These are phyloP conservation scores for Yarrowia phangngaensis DNA, from an alignment of 805 yeast species.

Conservation along the genomic window DNA sequence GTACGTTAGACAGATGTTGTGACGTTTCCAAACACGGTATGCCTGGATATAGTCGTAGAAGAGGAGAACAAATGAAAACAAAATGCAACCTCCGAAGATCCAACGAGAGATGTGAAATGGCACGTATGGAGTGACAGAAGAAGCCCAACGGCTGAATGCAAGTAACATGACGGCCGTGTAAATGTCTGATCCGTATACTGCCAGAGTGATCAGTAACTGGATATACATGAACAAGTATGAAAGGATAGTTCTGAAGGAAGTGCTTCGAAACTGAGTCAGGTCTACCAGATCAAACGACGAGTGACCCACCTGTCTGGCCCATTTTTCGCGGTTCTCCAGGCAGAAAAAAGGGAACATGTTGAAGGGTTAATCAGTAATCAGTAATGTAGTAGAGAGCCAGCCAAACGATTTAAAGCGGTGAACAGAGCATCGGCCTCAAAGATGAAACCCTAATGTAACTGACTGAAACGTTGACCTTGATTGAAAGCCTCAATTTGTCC, in stretches of 20 bases:
- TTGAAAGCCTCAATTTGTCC: no score
- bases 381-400: no score
- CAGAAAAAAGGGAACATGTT: conserved; percentile 17
- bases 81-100: conserved; percentile 78
- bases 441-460: no score
- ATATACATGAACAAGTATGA: conserved; percentile 43
- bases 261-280: conserved; percentile 30
- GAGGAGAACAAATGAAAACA: conserved; percentile 59
- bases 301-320: conserved; percentile 33
- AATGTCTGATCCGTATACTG: conserved; percentile 61
- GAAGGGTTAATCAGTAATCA: no score
- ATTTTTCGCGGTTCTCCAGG: conserved; percentile 27
- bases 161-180: conserved; percentile 73
- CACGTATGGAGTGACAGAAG: conserved; percentile 47
- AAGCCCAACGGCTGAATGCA: conserved; percentile 68
- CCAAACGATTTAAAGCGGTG: no score
- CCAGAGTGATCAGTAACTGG: conserved; percentile 46
- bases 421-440: no score
- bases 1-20: conserved; percentile 65
- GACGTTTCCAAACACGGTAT: conserved; percentile 52
- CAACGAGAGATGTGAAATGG: conserved; percentile 55
- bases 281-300: conserved; percentile 32
- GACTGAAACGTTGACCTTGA: no score
- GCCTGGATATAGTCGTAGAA: conserved; percentile 59
- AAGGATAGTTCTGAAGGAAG: conserved; percentile 33